phyloP scores from a whole-genome alignment of 371 early-diverging fungal species.

The Basidiobolus meristosporus region DNA sequence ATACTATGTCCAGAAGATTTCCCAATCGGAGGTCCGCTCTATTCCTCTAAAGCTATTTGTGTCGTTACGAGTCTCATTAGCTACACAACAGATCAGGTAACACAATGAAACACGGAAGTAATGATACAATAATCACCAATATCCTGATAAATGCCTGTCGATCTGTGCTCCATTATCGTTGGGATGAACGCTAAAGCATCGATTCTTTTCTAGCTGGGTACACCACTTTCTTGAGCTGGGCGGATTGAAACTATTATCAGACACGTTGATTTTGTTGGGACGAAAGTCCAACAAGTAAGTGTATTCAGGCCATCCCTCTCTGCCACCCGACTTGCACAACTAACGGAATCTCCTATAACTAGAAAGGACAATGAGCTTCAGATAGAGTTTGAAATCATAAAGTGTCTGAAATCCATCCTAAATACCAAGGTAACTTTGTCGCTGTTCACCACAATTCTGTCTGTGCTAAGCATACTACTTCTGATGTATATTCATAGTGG shows the following conservation, averaged over 20 bases:
- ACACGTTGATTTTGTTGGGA: slow-evolving; percentile 13
- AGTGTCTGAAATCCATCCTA: slow-evolving; percentile 56
- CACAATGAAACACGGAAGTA: too few relatives aligned
- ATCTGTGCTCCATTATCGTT: too few relatives aligned
- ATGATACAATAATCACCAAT: too few relatives aligned
- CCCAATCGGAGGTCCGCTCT: slow-evolving; percentile 30
- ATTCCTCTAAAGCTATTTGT: slow-evolving; percentile 32
- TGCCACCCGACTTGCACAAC: too few relatives aligned
- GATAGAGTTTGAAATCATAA: slow-evolving; percentile 63
- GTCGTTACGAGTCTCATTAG: slow-evolving; percentile 37
- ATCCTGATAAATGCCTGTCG: too few relatives aligned
- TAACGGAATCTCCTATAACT: slow-evolving; percentile 1
- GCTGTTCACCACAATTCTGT: too few relatives aligned
- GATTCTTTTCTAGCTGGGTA: slow-evolving; percentile 17
- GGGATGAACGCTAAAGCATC: too few relatives aligned
- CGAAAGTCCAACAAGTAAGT: background rate
- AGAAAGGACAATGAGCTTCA: slow-evolving; percentile 48
- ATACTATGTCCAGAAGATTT: slow-evolving; percentile 29
- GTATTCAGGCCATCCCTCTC: too few relatives aligned
- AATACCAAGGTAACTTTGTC: slow-evolving; percentile 44
- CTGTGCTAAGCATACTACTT: too few relatives aligned
- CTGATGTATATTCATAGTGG: slow-evolving; percentile 20
- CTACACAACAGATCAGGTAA: slow-evolving; percentile 60
- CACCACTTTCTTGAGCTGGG: slow-evolving; percentile 46
- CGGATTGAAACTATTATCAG: slow-evolving; percentile 41